Evolutionary conservation across 352 stramenopile species (phyloP).

Genomic region (Pythium apleroticum): DNA sequence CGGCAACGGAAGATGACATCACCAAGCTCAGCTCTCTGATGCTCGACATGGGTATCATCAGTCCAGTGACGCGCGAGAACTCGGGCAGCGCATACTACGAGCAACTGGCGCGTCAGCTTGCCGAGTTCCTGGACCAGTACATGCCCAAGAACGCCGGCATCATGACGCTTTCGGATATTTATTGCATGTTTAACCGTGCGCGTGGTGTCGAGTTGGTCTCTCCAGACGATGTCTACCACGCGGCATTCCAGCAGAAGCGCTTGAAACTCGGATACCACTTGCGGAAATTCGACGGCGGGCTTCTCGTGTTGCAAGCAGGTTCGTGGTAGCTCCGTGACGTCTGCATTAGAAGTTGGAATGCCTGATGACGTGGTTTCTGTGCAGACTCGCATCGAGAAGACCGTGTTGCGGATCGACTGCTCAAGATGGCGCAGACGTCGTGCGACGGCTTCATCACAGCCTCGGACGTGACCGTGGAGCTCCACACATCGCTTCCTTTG

Average conservation of each 20-base stretch:
- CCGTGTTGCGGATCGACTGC: slow-evolving; percentile 64
- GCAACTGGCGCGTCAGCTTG: slow-evolving; percentile 88
- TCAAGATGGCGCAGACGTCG: slow-evolving; percentile 75
- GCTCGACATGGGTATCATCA: slow-evolving; percentile 93
- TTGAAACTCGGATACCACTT: slow-evolving; percentile 91
- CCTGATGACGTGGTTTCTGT: slow-evolving; percentile 1
- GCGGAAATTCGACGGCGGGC: slow-evolving; percentile 91
- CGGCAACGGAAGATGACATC: slow-evolving; percentile 53
- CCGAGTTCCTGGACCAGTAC: slow-evolving; percentile 78
- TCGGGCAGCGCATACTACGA: slow-evolving; percentile 88
- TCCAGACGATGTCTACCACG: slow-evolving; percentile 96
- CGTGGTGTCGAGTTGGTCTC: slow-evolving; percentile 97
- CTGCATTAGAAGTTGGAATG: too few species aligned
- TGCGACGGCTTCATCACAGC: slow-evolving; percentile 84
- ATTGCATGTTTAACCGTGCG: slow-evolving; percentile 98
- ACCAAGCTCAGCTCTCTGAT: slow-evolving; percentile 85
- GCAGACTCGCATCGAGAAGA: slow-evolving; percentile 86
- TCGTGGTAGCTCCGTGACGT: slow-evolving; percentile 9
- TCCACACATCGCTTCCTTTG: slow-evolving; percentile 94
- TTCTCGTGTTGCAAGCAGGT: slow-evolving; percentile 92
- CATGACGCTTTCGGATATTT: slow-evolving; percentile 98
- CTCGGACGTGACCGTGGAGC: slow-evolving; percentile 87
- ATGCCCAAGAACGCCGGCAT: slow-evolving; percentile 93
- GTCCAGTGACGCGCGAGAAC: slow-evolving; percentile 90
- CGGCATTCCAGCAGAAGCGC: slow-evolving; percentile 79